phyloP scores from a whole-genome alignment of 768 basidiomycete genomes.

The Daedaleopsis sinensis region DNA sequence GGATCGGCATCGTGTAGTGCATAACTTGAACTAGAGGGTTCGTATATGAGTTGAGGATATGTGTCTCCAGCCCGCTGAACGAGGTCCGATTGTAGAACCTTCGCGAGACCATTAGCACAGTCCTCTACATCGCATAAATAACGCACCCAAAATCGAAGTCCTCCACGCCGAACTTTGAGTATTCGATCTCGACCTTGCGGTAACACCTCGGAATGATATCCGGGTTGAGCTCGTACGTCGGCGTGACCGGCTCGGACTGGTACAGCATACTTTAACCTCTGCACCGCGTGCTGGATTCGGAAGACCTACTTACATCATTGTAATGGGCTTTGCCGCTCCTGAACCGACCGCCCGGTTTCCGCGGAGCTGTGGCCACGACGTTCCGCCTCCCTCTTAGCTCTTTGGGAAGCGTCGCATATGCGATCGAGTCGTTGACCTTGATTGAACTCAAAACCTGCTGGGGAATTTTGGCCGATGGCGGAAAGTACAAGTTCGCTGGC shows the following conservation, averaged over 20 bases:
- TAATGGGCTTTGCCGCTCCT: slow-evolving; percentile 70
- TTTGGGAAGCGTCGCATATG: slow-evolving; percentile 86
- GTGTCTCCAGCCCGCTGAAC: slow-evolving; percentile 93
- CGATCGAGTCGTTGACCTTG: slow-evolving; percentile 87
- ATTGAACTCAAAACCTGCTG: slow-evolving; percentile 74
- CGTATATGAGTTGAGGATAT: slow-evolving; percentile 96
- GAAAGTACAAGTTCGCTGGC: slow-evolving; percentile 50
- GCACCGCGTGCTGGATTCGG: background rate
- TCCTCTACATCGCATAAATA: background rate
- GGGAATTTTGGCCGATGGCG: slow-evolving; percentile 79
- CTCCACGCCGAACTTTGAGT: slow-evolving; percentile 97
- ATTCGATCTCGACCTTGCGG: slow-evolving; percentile 94
- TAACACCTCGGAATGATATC: slow-evolving; percentile 80
- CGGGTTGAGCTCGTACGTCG: slow-evolving; percentile 51
- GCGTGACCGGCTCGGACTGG: slow-evolving; percentile 57
- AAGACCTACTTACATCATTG: slow-evolving; percentile 2
- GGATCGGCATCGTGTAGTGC: slow-evolving; percentile 79
- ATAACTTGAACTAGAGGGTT: slow-evolving; percentile 90
- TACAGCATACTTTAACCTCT: slow-evolving; percentile 1
- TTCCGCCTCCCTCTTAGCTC: slow-evolving; percentile 87
- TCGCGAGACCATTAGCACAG: background rate
- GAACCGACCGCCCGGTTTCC: slow-evolving; percentile 71
- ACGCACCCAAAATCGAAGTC: slow-evolving; percentile 96
- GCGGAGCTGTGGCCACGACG: slow-evolving; percentile 56
- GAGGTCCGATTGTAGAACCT: slow-evolving; percentile 88